These are phyloP conservation scores for Senna tora DNA, from an alignment of 306 rosid species.

Conservation along the genomic window DNA sequence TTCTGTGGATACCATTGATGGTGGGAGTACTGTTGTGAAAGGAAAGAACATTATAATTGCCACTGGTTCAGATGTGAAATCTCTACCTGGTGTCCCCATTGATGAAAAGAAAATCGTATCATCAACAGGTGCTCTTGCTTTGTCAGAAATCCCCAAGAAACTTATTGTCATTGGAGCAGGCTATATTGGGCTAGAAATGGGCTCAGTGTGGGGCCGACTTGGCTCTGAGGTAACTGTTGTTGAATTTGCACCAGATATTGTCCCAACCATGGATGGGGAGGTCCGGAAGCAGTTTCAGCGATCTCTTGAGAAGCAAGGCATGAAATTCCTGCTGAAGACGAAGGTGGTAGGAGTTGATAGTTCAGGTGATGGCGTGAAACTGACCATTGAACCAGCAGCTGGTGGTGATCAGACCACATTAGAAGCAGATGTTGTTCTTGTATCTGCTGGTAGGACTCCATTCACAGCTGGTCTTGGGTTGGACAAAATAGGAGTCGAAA, in stretches of 20 bases:
- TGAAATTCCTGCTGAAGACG: conserved; percentile 91
- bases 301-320: conserved; percentile 92
- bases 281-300: conserved; percentile 96
- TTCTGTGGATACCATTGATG: conserved; percentile 79
- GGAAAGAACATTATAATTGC: conserved; percentile 92
- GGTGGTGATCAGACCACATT: conserved; percentile 81
- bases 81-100: conserved; percentile 84
- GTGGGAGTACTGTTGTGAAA: conserved; percentile 73
- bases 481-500: conserved; percentile 88
- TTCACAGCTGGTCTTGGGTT: conserved; percentile 85
- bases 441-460: conserved; percentile 95
- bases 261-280: conserved; percentile 93
- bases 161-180: conserved; percentile 96
- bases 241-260: conserved; percentile 91
- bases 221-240: conserved; percentile 94
- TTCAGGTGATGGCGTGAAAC: conserved; percentile 86
- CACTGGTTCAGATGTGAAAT: conserved; percentile 95
- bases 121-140: conserved; percentile 91
- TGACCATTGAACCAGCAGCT: conserved; percentile 91
- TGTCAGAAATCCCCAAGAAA: conserved; percentile 87
- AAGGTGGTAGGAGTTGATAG: conserved; percentile 91
- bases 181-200: conserved; percentile 98
- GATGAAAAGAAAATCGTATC: conserved; percentile 97
- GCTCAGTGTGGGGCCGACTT: conserved; percentile 94
- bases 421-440: conserved; percentile 95